phyloP scores from a whole-genome alignment of 2,329 filamentous ascomycete species.

The Fonsecaea monophora region DNA sequence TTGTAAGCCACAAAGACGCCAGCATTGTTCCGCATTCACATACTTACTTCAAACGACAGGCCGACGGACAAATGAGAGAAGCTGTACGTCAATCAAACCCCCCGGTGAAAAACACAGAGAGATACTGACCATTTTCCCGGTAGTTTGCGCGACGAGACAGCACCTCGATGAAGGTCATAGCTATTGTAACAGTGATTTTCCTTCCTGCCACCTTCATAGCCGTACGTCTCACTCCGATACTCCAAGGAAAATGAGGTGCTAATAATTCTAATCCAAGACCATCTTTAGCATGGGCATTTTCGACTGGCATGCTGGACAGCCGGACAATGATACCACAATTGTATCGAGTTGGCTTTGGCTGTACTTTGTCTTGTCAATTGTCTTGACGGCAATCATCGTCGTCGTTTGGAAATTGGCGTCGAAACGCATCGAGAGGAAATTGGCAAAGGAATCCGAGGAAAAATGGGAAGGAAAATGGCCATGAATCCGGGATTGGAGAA shows the following conservation, averaged over 20 bases:
- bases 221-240: neutral
- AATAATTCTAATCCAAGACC: neutral
- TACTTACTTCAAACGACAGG: too few relatives aligned
- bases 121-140: too few relatives aligned
- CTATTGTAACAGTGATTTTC: neutral
- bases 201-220: neutral
- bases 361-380: neutral
- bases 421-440: too few relatives aligned
- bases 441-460: too few relatives aligned
- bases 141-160: neutral
- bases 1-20: too few relatives aligned
- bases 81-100: neutral
- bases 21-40: too few relatives aligned
- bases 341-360: neutral
- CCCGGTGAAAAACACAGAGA: neutral
- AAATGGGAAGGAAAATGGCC: too few relatives aligned
- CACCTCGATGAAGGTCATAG: neutral
- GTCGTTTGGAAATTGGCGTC: too few relatives aligned
- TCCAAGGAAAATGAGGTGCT: too few relatives aligned
- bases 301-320: neutral
- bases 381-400: neutral
- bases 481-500: too few relatives aligned
- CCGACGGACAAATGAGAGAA: neutral
- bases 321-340: neutral
- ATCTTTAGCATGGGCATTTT: neutral